Conservation (phyloP, 2,329 filamentous ascomycete species). For the Pseudogymnoascus sp. region DNA sequence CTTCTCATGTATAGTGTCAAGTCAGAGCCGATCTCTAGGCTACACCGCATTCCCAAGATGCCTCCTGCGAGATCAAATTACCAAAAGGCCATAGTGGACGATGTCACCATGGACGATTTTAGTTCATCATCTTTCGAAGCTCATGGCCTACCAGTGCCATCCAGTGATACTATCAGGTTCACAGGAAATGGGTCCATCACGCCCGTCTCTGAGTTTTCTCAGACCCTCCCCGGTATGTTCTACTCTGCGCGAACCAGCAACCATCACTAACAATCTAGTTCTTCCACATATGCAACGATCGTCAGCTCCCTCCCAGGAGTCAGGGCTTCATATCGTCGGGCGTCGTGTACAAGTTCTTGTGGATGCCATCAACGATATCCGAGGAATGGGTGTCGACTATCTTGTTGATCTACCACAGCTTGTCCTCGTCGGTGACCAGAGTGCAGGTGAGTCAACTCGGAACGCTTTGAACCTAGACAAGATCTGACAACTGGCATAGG, state of each 20-base stretch:
- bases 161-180: not conserved
- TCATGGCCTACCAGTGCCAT: not conserved
- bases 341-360: conserved; percentile 58
- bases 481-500: conserved; percentile 27
- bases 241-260: not conserved
- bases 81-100: not conserved
- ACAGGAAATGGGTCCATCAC: not conserved
- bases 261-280: not conserved
- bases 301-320: conserved; percentile 23
- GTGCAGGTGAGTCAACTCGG: conserved; percentile 42
- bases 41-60: not conserved
- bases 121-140: not conserved
- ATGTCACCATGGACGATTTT: not conserved
- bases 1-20: not conserved
- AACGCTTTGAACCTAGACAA: not conserved
- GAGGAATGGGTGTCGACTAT: conserved; percentile 65
- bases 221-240: conserved; percentile 2
- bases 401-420: conserved; percentile 64
- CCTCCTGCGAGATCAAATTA: not conserved
- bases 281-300: not conserved
- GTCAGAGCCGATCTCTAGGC: not conserved
- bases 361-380: conserved; percentile 58
- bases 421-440: conserved; percentile 78
- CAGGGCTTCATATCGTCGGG: conserved; percentile 47
- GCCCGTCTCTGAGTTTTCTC: not conserved